Evolutionary conservation across 441 rosid species (phyloP).

Genomic region (Croton setiger): DNA sequence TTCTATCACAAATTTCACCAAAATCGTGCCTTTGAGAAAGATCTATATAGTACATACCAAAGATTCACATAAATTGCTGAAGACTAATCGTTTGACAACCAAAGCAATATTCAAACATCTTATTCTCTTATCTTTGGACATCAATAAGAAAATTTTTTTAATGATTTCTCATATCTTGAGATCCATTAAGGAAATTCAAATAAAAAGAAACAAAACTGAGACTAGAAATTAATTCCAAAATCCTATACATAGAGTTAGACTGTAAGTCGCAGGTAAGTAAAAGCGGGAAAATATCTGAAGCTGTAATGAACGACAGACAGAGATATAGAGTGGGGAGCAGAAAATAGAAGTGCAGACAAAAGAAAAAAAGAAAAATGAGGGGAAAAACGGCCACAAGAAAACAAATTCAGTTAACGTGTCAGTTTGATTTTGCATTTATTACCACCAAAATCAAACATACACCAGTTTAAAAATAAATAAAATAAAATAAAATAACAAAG

Average conservation of each 20-base stretch:
- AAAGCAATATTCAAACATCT: not conserved
- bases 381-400: constrained; percentile 12
- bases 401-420: constrained; percentile 16
- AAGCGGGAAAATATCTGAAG: not conserved
- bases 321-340: not conserved
- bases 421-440: not conserved
- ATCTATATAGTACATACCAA: not conserved
- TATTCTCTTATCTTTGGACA: not conserved
- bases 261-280: not conserved
- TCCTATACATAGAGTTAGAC: not conserved
- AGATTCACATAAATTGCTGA: not conserved
- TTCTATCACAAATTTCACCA: not conserved
- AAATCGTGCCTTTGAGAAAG: not conserved
- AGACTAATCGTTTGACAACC: not conserved
- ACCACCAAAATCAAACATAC: not conserved
- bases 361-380: not conserved
- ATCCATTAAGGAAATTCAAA: constrained; percentile 4
- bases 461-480: not conserved
- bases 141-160: not conserved
- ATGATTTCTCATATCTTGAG: not conserved
- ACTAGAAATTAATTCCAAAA: constrained; percentile 7
- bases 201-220: not conserved
- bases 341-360: not conserved
- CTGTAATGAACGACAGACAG: not conserved
- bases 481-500: not conserved